Conservation (phyloP, 2,329 filamentous ascomycete genomes). For the Cladophialophora bantiana region DNA sequence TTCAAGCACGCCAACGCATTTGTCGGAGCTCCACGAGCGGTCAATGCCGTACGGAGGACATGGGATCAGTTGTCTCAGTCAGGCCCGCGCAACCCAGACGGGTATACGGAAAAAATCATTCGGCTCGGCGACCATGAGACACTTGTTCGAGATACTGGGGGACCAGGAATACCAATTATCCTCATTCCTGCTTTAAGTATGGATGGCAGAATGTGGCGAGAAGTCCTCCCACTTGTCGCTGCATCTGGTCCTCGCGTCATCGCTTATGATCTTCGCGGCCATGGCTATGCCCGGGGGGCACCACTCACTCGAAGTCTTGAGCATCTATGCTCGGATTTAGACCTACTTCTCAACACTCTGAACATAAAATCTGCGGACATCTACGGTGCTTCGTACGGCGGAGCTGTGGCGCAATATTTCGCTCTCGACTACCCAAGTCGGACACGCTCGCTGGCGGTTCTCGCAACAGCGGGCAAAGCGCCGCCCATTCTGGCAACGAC, state of each 20-base stretch:
- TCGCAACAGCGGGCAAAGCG: conserved; percentile 8
- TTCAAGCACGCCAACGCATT: conserved; percentile 9
- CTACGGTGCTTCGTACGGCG: conserved; percentile 19
- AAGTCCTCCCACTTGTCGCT: conserved; percentile 6
- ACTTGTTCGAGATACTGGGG: conserved; percentile 3
- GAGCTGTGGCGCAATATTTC: conserved; percentile 20
- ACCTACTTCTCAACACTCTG: not conserved
- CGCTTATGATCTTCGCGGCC: conserved; percentile 21
- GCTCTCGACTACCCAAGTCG: conserved; percentile 5
- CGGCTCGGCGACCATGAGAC: conserved; percentile 10
- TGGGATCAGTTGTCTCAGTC: not conserved
- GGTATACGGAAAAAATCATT: not conserved
- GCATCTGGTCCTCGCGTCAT: not conserved
- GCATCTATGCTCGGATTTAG: conserved; percentile 12
- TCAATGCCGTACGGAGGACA: conserved; percentile 8
- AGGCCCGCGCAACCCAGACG: not conserved
- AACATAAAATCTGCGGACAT: conserved; percentile 5
- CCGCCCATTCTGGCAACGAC: not conserved
- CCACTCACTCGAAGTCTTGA: not conserved
- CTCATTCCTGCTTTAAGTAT: conserved; percentile 21
- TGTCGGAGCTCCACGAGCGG: not conserved
- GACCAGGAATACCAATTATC: not conserved
- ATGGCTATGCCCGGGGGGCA: conserved; percentile 9
- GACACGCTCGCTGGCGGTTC: not conserved
- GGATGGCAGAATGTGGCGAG: conserved; percentile 17